Percentiles rank a stretch among this genome's conserved stretches.
Conservation (phyloP, 1,284 basidiomycete species). For the Ganoderma leucocontextum region DNA sequence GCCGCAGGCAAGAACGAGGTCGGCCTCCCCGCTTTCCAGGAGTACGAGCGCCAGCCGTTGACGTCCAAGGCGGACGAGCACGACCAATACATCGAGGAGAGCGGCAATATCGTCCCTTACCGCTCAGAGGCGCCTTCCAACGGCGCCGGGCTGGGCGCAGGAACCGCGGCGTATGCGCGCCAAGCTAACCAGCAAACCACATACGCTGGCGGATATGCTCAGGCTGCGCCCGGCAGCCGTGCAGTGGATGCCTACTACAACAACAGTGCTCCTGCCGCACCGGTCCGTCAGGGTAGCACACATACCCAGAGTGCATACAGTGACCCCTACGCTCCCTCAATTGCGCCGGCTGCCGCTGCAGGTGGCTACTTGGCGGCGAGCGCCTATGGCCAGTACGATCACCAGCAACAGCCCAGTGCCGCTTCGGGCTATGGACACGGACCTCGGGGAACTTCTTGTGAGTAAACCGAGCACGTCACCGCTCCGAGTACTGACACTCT, state of each 20-base stretch:
- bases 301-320: conserved; percentile 51
- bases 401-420: conserved; percentile 43
- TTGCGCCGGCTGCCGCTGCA: conserved; percentile 35
- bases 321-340: conserved; percentile 39
- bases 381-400: conserved; percentile 42
- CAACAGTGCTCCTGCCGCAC: conserved; percentile 46
- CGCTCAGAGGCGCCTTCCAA: conserved; percentile 28
- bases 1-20: conserved; percentile 58
- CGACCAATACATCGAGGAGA: conserved; percentile 55
- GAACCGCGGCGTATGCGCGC: conserved; percentile 37
- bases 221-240: conserved; percentile 66
- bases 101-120: conserved; percentile 54
- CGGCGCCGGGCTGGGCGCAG: conserved; percentile 36
- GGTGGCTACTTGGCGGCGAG: conserved; percentile 24
- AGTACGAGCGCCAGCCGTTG: conserved; percentile 70
- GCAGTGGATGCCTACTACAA: conserved; percentile 80
- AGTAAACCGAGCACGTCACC: conserved; percentile 35
- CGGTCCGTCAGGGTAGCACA: conserved; percentile 52
- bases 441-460: conserved; percentile 64
- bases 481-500: background rate
- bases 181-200: conserved; percentile 34
- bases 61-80: conserved; percentile 48
- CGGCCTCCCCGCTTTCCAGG: conserved; percentile 79
- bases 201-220: conserved; percentile 67
- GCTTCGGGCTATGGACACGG: conserved; percentile 58